Evolutionary conservation across 148 eudicot genomes (phyloP), one percentile per base, ranked within the genome.

Genomic region (Camellia lanceoleosa): DNA sequence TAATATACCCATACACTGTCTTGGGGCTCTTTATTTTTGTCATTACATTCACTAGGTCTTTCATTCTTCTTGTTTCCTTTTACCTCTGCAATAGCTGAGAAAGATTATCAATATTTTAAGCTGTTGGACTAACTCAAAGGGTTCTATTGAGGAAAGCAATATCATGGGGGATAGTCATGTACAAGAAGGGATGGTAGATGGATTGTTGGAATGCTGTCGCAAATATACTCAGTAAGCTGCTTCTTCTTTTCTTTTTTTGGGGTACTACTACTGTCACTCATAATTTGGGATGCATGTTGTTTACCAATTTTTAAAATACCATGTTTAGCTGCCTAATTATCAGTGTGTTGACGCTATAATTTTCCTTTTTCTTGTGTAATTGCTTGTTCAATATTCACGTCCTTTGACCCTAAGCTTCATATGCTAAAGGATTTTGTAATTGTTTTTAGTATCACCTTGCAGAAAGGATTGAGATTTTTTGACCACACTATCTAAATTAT

Each of bases 161-260:
- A 47, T 46, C 38, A 41, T 13, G 15, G 85, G 73, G 77, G 87
- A 71, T 56, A 58, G 80, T 82, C 74, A 38, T 46, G 78, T 84
- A 30, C 83, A 81, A 73, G 91, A 91, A 51, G 85, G 43, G 73
- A 87, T 90, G 52, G 89, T 92, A 71, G 86, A 83, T 62, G 87
- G 81, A 89, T 80, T 95, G 84, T 81, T 92, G 76, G 86, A 85
- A 79, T 84, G 83, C 80, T 92, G 93, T 76, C 80, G 70, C 71
- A 89, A 83, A 70, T 88, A 88, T 84, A 78, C 68, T 44, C 70
- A 71, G 84, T 89, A 83, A 85, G 94, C 77, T 73, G 47, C 23
- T 71, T 70, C 52, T 61, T 11, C 59, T 52, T 65, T 38, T 42
- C 8, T 70, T 60, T 61, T 11, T 52, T 65, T 47, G 19, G 7